These are phyloP conservation scores for Sisymbrium irio DNA, from an alignment of 345 rosid genomes.

Conservation along the genomic window DNA sequence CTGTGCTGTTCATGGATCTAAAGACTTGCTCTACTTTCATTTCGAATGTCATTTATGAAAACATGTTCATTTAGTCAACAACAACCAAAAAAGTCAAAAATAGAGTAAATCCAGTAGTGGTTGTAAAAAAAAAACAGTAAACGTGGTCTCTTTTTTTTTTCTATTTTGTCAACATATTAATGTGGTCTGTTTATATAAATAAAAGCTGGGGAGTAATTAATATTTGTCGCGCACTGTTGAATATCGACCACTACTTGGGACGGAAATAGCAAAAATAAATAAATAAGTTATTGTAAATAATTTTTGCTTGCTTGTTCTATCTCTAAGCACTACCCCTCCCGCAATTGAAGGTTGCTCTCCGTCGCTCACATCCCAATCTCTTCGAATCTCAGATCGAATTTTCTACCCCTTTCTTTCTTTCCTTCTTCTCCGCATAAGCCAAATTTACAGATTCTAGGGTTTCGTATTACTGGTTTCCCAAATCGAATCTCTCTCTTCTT, in stretches of 20 bases:
- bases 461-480: slow-evolving; percentile 1
- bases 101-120: not conserved
- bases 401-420: not conserved
- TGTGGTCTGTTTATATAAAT: not conserved
- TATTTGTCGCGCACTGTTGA: not conserved
- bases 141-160: too few species aligned
- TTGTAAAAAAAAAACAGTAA: not conserved
- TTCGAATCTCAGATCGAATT: slow-evolving; percentile 30
- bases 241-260: slow-evolving; percentile 26
- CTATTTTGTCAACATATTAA: too few species aligned
- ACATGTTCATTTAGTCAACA: too few species aligned
- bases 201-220: not conserved
- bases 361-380: slow-evolving; percentile 26
- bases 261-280: not conserved
- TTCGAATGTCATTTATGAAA: too few species aligned
- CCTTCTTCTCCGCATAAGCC: not conserved
- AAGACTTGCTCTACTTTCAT: too few species aligned
- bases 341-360: slow-evolving; percentile 34
- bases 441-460: slow-evolving; percentile 18
- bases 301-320: slow-evolving; percentile 11
- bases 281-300: not conserved
- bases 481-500: slow-evolving; percentile 9
- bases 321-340: slow-evolving; percentile 35
- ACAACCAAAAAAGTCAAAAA: not conserved
- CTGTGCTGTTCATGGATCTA: too few species aligned